Evolutionary conservation across 78 protist species (phyloP), one percentile per base, ranked within the genome.

Genomic region (Ministeria vibrans): DNA sequence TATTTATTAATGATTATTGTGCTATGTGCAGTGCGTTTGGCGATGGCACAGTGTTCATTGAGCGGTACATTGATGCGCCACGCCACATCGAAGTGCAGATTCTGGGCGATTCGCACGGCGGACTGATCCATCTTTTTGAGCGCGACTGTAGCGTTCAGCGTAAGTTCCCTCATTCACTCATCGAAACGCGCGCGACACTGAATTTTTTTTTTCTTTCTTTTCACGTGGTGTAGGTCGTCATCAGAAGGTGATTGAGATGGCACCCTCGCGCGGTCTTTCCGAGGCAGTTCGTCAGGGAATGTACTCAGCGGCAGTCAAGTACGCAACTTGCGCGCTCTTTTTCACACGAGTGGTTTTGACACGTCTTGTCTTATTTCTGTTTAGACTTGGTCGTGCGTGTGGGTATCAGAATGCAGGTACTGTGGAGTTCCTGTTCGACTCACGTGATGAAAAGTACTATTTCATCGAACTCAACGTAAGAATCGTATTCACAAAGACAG

Each of bases 71-170:
- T 61, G 93, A 92, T n/a, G 18, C 66, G 61, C 96, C 98, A 18
- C 92, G 99, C 30, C 99, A 97, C 89, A 95, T 97, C 55, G 99
- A 97, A 71, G 87, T 97, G 51, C 99, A 96, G 83, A 93, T 32
- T 85, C 86, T 0, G 96, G 85, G 69, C 38, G 91, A 87, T 49
- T 22, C 3, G 43, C 0, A 70, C 61, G 88, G 88, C 41, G 36
- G 79, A 43, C 86, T 88, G 36, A 70, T 79, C 45, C 91, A 88
- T 62, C 75, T 88, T 39, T 88, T 71, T 38, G 91, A 88, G 71
- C 79, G 91, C 23, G 91, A 88, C 23, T 88, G 91, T 41, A 79
- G 86, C 36, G 82, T 83, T 22, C 91, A 88, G 85, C 75, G 79
- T 51, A n/a, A n/a, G n/a, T n/a, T n/a, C n/a, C n/a, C n/a, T n/a